Base-by-base conservation (phyloP, 768 basidiomycete species). In the Tulasnella sp. region DNA sequence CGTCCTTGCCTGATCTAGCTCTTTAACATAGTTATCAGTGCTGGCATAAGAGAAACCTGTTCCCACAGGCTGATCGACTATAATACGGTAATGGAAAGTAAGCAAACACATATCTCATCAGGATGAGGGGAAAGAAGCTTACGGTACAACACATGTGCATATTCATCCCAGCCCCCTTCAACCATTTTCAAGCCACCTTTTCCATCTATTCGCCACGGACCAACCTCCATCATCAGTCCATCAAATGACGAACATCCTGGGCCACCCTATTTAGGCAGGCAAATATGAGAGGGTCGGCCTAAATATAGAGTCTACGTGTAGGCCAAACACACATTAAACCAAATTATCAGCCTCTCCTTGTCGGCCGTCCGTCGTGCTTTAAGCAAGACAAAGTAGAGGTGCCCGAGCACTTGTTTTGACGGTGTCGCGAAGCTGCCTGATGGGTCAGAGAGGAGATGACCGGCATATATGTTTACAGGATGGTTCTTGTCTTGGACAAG, bases 211-310 rank as follows among this genome's bases (percentile, higher is more conserved):
- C 80, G 80, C 81, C 91, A 94, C 3, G 94, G 93, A 0, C 94
- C 94, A n/a, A 93, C 77, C 66, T 98, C 94, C 91, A 98, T 93
- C 85, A 98, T 86, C 17, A 92, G 77, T 2, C 94, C 94, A 66
- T 98, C 94, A 68, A 98, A 97, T 0, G 89, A 92, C 0, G 92
- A 96, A 70, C 96, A 98, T 27, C 96, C 96, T 19, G 94, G 94
- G 1, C 94, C 94, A 19, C 92, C 92, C 90, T 93, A 65, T 19
- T 46, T 10, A 43, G 15, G 29, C 52, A 38, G 25, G 41, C 53
- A 46, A 63, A 49, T 49, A 19, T 17, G 17, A 22, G 42, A 38
- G 15, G 15, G 24, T 9, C 42, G 4, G 9, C 19, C 3, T 30
- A 30, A 22, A 10, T 7, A 22, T 9, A 29, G 19, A 8, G 50